Evolutionary conservation across 176 grass and related monocot species (phyloP).

Genomic region (Rhynchospora tenuis): DNA sequence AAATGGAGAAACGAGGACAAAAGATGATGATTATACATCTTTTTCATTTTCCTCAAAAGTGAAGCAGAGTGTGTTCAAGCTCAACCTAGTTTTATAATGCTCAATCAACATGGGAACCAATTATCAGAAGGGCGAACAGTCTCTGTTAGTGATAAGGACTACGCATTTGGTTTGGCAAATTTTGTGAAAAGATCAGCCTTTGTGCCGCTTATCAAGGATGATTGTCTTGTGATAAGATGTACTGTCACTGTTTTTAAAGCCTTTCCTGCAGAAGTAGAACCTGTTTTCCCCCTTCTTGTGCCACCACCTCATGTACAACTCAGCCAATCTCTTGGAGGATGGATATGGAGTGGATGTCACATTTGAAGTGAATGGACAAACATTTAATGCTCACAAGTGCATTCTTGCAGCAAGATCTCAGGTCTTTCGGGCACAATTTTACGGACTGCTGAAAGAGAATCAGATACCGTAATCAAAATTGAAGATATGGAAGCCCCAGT

Average conservation of each 20-base stretch:
- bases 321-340: slow-evolving; percentile 1
- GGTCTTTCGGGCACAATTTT: slow-evolving; percentile 24
- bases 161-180: neutral
- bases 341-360: slow-evolving; percentile 18
- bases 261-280: neutral
- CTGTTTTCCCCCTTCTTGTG: neutral
- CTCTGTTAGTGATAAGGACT: neutral
- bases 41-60: neutral
- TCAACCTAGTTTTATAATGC: neutral
- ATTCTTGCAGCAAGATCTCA: slow-evolving; percentile 14
- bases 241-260: slow-evolving; percentile 19
- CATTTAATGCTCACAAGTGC: slow-evolving; percentile 3
- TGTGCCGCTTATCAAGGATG: slow-evolving; percentile 20
- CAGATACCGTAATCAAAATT: neutral
- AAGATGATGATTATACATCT: neutral
- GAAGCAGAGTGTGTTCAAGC: neutral
- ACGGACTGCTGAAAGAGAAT: slow-evolving; percentile 7
- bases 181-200: neutral
- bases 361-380: neutral
- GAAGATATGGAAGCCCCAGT: slow-evolving; percentile 22
- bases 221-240: slow-evolving; percentile 7
- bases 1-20: neutral
- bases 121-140: neutral
- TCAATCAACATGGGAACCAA: neutral
- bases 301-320: slow-evolving; percentile 21